Percentiles rank a stretch among this genome's conserved stretches.
Conservation (phyloP, 495 filamentous ascomycete species). For the Neurospora sp. region DNA sequence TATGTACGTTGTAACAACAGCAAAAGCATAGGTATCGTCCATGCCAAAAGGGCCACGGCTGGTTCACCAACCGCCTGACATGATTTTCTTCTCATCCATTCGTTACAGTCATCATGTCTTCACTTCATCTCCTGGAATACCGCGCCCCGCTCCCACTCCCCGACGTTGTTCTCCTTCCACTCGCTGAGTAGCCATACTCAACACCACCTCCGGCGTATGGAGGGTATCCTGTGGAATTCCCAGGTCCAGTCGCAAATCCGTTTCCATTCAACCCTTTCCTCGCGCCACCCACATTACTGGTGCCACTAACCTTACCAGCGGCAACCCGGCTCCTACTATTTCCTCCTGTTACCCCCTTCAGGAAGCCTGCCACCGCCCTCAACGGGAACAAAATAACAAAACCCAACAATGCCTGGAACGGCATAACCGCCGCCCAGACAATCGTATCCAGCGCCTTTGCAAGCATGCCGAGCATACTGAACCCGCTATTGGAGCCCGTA, state of each 20-base stretch:
- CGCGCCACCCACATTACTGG: not conserved
- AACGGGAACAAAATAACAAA: constrained; percentile 16
- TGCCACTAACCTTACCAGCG: not conserved
- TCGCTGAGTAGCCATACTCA: not conserved
- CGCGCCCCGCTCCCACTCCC: not conserved
- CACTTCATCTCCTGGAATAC: not conserved
- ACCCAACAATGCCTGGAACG: constrained; percentile 19
- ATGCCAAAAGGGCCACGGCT: not conserved
- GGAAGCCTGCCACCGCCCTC: constrained; percentile 7
- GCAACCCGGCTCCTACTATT: not conserved
- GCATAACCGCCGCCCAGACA: constrained; percentile 17
- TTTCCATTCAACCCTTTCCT: not conserved
- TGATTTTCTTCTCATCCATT: not conserved
- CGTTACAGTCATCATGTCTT: not conserved
- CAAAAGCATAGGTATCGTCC: not conserved
- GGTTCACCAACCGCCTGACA: not conserved
- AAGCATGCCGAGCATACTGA: not conserved
- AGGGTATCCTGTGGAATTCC: not conserved
- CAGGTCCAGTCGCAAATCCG: not conserved
- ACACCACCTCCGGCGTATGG: not conserved
- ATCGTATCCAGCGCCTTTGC: not conserved
- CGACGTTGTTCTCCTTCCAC: not conserved
- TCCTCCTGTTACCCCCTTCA: constrained; percentile 4
- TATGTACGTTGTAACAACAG: not conserved
- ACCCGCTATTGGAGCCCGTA: not conserved